phyloP scores from a whole-genome alignment of 2,329 filamentous ascomycete genomes.

The Sarocladium brachiariae region DNA sequence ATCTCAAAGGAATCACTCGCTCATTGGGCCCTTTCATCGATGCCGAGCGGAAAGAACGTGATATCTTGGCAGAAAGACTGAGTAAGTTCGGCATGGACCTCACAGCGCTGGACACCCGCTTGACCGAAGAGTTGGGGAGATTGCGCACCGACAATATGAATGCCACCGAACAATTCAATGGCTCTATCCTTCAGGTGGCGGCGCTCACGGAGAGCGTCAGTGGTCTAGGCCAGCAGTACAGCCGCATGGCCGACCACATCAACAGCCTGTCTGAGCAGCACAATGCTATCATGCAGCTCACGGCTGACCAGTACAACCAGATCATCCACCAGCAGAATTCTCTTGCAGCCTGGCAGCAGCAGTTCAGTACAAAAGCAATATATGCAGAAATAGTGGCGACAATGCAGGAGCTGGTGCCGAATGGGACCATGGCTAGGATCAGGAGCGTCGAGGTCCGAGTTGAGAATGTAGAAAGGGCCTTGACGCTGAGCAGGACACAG shows the following conservation, averaged over 20 bases:
- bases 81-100: background rate
- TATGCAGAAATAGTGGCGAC: background rate
- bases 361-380: background rate
- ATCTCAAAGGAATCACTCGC: background rate
- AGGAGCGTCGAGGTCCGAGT: background rate
- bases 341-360: background rate
- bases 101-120: background rate
- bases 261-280: background rate
- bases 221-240: background rate
- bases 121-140: background rate
- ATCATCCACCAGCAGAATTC: background rate
- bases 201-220: background rate
- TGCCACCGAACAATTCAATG: background rate
- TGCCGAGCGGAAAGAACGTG: background rate
- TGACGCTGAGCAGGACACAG: background rate
- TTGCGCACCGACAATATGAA: background rate
- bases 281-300: background rate
- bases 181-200: background rate
- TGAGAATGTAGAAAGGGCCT: background rate
- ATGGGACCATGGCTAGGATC: background rate
- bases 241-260: background rate
- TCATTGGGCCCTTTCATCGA: background rate
- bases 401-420: slow-evolving; percentile 1
- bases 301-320: background rate
- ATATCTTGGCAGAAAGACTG: background rate